Conservation (phyloP, 2,329 filamentous ascomycete species). For the Trichoderma harzianum region DNA sequence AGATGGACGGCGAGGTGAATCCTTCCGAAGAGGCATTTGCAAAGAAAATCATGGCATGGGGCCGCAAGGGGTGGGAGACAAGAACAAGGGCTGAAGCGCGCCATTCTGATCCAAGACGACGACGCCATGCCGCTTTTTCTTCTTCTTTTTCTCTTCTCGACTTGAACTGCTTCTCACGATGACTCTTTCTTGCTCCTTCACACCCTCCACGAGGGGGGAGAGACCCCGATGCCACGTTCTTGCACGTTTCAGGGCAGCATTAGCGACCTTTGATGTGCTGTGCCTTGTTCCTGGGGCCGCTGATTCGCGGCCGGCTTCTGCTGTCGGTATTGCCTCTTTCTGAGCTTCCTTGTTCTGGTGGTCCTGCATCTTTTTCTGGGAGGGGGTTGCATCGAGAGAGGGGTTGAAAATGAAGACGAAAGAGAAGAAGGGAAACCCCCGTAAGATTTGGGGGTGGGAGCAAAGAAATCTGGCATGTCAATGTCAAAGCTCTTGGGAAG, state of each 20-base stretch:
- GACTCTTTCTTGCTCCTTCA: neutral
- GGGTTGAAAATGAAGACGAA: neutral
- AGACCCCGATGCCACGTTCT: conserved; percentile 16
- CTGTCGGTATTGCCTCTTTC: neutral
- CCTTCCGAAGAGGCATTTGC: neutral
- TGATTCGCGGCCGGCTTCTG: conserved; percentile 1
- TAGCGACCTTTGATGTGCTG: neutral
- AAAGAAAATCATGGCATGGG: neutral
- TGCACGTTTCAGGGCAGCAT: conserved; percentile 20
- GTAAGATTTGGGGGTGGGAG: neutral
- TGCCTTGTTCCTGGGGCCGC: neutral
- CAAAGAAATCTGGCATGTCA: neutral
- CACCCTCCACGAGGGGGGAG: neutral
- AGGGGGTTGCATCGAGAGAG: neutral
- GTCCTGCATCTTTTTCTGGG: neutral
- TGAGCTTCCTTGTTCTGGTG: neutral
- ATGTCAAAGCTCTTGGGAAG: neutral
- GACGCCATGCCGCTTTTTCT: neutral
- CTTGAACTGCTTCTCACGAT: neutral
- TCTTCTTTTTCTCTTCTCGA: neutral
- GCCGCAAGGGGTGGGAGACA: neutral
- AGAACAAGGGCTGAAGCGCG: neutral
- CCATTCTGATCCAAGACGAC: neutral
- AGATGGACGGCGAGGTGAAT: neutral
- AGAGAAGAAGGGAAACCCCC: neutral